Evolutionary conservation across 1,284 basidiomycete genomes (phyloP), one percentile per base, ranked within the genome.

Genomic region (Trichosporon sp.): DNA sequence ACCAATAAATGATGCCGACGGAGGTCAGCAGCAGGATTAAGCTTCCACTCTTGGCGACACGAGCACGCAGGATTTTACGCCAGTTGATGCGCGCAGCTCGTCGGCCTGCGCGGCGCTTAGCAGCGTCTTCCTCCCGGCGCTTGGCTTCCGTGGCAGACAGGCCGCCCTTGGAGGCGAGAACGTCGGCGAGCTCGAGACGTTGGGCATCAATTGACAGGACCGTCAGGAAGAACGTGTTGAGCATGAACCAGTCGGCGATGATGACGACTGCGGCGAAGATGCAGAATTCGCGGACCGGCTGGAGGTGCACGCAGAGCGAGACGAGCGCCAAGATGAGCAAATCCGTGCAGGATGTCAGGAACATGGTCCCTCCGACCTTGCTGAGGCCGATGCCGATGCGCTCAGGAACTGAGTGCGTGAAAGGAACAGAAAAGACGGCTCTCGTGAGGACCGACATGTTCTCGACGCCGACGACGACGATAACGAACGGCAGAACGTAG

Each of bases 381-480:
- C 90, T 90, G 29, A 98, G 86, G 2, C 95, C 96, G 70, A 92
- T 88, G 0, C 93, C 94, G 68, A 98, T 92, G 31, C 96, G 89
- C 74, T 94, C 91, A 72, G 96, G 94, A 12, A 98, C 95, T 0
- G 95, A 89, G 35, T 97, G 86, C 1, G 91, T 90, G 60, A 98
- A 90, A 2, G 93, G 90, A 1, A 96, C 97, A 74, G 89, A 91
- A 25, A 92, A 89, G 44, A 99, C 92, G 0, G 94, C 93, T 75
- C 93, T 90, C 23, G 93, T 91, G 92, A 92, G 73, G 1, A 11
- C 91, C 80, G 93, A 93, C 95, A 98, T 98, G 78, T 98, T 98
- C 84, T 98, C 96, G 1, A 93, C 92, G 9, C 96, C 96, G 21
- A 98, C 92, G 74, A 98, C 95, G 18, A 95, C 89, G 64, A 99